phyloP scores from a whole-genome alignment of 495 filamentous ascomycete genomes.

The Hypoxylon trugodes region DNA sequence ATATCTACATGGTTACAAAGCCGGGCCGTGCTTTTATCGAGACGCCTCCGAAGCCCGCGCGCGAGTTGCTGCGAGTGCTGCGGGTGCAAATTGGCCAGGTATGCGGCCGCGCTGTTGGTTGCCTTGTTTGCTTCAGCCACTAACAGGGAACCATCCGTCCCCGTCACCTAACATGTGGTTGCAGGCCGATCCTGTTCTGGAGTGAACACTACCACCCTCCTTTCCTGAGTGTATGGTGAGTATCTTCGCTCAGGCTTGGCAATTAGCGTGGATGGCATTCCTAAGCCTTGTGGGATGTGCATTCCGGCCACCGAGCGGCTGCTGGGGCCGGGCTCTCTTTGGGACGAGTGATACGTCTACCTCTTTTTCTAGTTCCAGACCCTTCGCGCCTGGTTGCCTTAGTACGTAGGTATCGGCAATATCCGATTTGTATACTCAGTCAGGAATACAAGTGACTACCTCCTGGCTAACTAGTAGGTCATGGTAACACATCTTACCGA shows the following conservation, averaged over 20 bases:
- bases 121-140: conserved; percentile 25
- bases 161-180: conserved; percentile 9
- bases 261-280: conserved; percentile 4
- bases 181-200: conserved; percentile 17
- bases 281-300: conserved; percentile 13
- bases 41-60: conserved; percentile 5
- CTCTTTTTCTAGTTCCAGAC: conserved; percentile 2
- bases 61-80: neutral
- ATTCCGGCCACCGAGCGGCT: conserved; percentile 3
- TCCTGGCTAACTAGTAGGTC: conserved; percentile 3
- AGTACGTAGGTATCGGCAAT: conserved; percentile 20
- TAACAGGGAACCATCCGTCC: conserved; percentile 6
- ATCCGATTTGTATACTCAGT: conserved; percentile 2
- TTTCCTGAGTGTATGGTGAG: conserved; percentile 4
- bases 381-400: conserved; percentile 14
- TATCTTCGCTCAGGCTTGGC: neutral
- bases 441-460: conserved; percentile 5
- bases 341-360: conserved; percentile 2
- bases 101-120: conserved; percentile 9
- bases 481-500: conserved; percentile 3
- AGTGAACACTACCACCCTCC: conserved; percentile 12
- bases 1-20: too few relatives aligned
- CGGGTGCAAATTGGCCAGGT: neutral
- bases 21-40: neutral
- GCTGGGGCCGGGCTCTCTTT: neutral